Conservation (phyloP, 106 monocot species). For the Allium fistulosum region DNA sequence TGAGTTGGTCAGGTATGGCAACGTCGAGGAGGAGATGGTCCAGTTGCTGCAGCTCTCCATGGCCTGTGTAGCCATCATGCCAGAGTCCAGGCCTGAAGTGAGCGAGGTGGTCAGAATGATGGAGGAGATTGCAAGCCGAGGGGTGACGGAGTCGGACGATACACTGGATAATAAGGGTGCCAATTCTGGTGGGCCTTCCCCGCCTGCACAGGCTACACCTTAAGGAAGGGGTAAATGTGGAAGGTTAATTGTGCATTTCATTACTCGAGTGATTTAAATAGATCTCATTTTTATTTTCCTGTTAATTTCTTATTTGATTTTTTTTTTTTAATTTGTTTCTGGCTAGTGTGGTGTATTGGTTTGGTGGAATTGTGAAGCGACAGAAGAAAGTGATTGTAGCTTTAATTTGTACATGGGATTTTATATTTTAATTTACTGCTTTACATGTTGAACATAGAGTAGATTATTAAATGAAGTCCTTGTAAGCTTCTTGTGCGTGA, state of each 20-base stretch:
- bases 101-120: constrained; percentile 47
- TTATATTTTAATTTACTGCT: background rate
- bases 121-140: constrained; percentile 34
- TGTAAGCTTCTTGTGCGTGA: too few species aligned
- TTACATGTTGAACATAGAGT: too few species aligned
- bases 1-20: constrained; percentile 34
- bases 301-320: background rate
- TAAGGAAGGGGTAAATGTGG: background rate
- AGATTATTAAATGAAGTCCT: too few species aligned
- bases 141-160: constrained; percentile 23
- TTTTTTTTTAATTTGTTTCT: background rate
- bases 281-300: constrained; percentile 1
- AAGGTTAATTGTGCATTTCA: constrained; percentile 10
- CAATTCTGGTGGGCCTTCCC: constrained; percentile 24
- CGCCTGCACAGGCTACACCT: constrained; percentile 15
- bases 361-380: constrained; percentile 4
- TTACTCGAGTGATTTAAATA: background rate
- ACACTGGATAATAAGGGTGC: constrained; percentile 23
- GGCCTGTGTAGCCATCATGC: constrained; percentile 39
- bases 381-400: background rate
- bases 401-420: background rate
- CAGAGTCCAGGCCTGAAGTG: constrained; percentile 45
- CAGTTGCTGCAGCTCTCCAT: constrained; percentile 64
- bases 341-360: background rate
- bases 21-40: constrained; percentile 77